phyloP scores from a whole-genome alignment of 306 rosid species.

The Ammopiptanthus mongolicus region DNA sequence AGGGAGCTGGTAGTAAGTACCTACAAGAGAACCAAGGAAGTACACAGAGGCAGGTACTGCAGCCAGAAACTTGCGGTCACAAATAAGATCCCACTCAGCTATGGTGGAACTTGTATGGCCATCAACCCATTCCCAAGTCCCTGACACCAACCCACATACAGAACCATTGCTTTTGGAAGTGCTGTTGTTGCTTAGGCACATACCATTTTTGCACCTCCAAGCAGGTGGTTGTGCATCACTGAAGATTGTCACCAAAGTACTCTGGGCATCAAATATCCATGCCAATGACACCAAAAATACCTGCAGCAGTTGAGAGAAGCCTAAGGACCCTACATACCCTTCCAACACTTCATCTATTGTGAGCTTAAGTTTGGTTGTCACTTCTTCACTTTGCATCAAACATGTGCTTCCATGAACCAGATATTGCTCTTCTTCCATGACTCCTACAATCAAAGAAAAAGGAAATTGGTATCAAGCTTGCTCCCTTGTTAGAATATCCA shows the following conservation, averaged over 20 bases:
- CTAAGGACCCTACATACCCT: slow-evolving; percentile 31
- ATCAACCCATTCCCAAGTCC: slow-evolving; percentile 36
- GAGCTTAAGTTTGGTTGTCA: background rate
- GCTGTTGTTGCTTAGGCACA: background rate
- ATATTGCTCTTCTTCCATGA: slow-evolving; percentile 20
- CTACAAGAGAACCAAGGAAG: slow-evolving; percentile 31
- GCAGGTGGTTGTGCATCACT: slow-evolving; percentile 33
- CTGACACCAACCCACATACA: slow-evolving; percentile 22
- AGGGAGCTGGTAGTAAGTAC: background rate
- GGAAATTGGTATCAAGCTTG: background rate
- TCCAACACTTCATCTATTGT: slow-evolving; percentile 35
- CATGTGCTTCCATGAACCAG: background rate
- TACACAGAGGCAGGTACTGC: slow-evolving; percentile 31
- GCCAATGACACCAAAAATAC: slow-evolving; percentile 33
- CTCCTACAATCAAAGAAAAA: background rate
- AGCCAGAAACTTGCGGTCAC: slow-evolving; percentile 29
- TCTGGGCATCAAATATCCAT: slow-evolving; percentile 37
- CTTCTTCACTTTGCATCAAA: slow-evolving; percentile 2
- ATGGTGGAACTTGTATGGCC: slow-evolving; percentile 29
- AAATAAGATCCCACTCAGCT: slow-evolving; percentile 33
- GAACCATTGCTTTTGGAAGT: background rate
- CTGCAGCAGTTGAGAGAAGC: slow-evolving; percentile 27
- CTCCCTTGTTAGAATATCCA: background rate
- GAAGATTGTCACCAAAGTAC: slow-evolving; percentile 29
- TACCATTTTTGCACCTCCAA: slow-evolving; percentile 28